Evolutionary conservation across 257 asterid genomes (phyloP), one percentile per base, ranked within the genome.

Genomic region (Coffea eugenioides): DNA sequence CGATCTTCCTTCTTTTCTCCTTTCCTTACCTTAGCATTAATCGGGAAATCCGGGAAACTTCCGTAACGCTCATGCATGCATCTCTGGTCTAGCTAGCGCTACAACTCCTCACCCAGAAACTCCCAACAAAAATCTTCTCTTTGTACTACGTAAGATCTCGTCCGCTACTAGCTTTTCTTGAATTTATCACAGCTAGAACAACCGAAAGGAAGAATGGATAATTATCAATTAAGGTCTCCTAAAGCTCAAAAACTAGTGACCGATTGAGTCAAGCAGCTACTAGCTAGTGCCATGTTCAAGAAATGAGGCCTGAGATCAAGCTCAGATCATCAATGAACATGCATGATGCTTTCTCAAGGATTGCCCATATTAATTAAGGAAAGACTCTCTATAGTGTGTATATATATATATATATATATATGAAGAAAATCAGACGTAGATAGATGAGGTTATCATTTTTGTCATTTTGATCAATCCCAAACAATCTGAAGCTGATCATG

Each of bases 1-100:
- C 3, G 2, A 13, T 51, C 57, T 51, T 12, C 8, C 49, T 72
- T 9, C 39, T 68, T 31, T 77, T 15, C 48, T 68, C 43, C 78
- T 21, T 59, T 9, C 52, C 67, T 45, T 69, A 2, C 23, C 69
- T 70, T 49, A 65, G 56, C 8, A 69, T 66, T 51, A 49, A 11
- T 39, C 80, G 48, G 9, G n/a, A 79, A 79, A 46, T 68, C 71
- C 80, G 78, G 77, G 77, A 49, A 68, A 74, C 56, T 51, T 66
- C 52, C 11, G 70, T 79, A 79, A 82, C 82, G 84, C 79, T 75
- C 79, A 64, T 64, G 16, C 41, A n/a, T 27, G 31, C 31, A 27
- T 12, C 43, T 39, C 43, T 39, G 2, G 43, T 39, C 43, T 39
- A 39, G 43, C 43, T 39, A 39, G 31, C 43, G 7, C 2, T 51